These are phyloP conservation scores for Halteria grandinella DNA, from an alignment of 73 alveolate species.

Conservation along the genomic window DNA sequence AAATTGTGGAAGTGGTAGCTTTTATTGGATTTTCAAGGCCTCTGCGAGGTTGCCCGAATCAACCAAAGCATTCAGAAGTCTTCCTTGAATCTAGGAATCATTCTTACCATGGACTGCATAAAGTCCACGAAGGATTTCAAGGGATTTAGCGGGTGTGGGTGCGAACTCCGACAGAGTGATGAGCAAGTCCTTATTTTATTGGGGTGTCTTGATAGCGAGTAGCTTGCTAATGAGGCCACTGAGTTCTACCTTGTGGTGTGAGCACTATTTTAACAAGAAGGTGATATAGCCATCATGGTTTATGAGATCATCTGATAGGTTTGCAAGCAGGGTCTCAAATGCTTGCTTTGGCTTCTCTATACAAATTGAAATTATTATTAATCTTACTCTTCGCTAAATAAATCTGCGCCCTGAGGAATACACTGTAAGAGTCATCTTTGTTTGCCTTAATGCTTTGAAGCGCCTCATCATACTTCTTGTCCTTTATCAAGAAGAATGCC, in stretches of 20 bases:
- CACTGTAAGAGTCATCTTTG: conserved; percentile 10
- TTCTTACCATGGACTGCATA: conserved; percentile 17
- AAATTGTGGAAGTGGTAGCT: neutral
- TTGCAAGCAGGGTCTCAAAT: conserved; percentile 7
- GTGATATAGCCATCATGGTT: conserved; percentile 14
- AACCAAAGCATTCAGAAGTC: conserved; percentile 8
- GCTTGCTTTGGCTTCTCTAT: conserved; percentile 29
- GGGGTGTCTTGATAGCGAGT: conserved; percentile 1
- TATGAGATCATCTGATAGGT: neutral
- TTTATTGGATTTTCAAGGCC: conserved; percentile 32
- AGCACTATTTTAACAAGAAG: conserved; percentile 24
- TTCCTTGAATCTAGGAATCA: conserved; percentile 5
- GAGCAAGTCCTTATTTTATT: conserved; percentile 1
- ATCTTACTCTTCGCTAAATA: conserved; percentile 9
- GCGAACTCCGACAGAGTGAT: neutral
- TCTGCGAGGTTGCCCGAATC: conserved; percentile 14
- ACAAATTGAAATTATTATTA: no score
- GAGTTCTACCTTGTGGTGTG: neutral
- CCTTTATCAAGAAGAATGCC: conserved; percentile 38
- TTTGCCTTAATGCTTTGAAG: conserved; percentile 6
- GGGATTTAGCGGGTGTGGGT: conserved; percentile 5
- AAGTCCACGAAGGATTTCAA: neutral
- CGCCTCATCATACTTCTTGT: conserved; percentile 47
- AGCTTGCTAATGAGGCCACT: neutral
- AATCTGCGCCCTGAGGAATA: conserved; percentile 25